Evolutionary conservation across 352 stramenopile genomes (phyloP), one percentile per base, ranked within the genome.

Genomic region (Chrysophaeum taylorii): DNA sequence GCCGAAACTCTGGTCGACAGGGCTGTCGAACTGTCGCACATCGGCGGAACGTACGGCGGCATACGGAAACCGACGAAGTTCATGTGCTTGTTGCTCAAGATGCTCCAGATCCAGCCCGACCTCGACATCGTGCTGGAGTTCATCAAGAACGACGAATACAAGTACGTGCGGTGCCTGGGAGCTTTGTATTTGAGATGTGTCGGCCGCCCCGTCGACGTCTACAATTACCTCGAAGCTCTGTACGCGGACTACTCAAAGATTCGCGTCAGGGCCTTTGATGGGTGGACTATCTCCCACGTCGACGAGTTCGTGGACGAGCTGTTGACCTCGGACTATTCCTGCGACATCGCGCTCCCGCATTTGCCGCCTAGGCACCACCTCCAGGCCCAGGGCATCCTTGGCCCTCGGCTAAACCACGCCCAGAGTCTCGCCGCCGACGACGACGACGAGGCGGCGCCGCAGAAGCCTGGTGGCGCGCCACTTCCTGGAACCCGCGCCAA

Each of bases 81-180:
- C 78, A 80, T 99, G n/a, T 98, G 92, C 78, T 81, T 98, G 31
- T 75, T 96, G 25, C 82, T 99, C 52, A 99, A 99, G 82, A 87
- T 99, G 82, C 78, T 99, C 48, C 94, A 99, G 79, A 85, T 99
- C 52, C 88, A 97, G 75, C 94, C 94, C 0, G 92, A 98, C 71
- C 81, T 91, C 39, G 93, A 98, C 36, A 93, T 98, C 45, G 82
- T 98, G 31, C 75, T 89, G 35, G 84, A 89, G 69, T 97, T 98
- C 75, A 89, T 99, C 25, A 78, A 96, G 67, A 97, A 98, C 75
- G 90, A 97, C 9, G 90, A 98, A 72, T 98, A 97, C 83, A 98
- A 98, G 83, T 98, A 98, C 79, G 82, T 98, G 57, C 88, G 90
- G 48, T 84, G 92, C 15, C 79, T 98, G 15, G 95, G 94, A 1